A percentile compares a stretch with the other conserved stretches of the same genome.
Evolutionary conservation across 1,139 yeast species (phyloP).

Genomic region (Suhomyces guaymorum): DNA sequence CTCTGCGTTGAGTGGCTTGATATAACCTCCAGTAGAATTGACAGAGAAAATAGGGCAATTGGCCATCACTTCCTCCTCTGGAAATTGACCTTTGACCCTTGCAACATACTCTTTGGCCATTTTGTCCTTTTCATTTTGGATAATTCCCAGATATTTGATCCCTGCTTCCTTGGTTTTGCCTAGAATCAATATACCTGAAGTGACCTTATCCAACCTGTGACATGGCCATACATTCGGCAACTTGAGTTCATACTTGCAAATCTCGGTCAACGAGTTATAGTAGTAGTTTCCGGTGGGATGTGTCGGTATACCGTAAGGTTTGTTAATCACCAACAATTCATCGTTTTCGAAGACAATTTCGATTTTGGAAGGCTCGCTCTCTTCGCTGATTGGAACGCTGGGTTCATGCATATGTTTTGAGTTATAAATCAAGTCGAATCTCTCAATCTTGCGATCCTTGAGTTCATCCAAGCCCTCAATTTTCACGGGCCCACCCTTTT

Average conservation of each 20-base stretch:
- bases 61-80: slow-evolving; percentile 27
- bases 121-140: slow-evolving; percentile 36
- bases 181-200: slow-evolving; percentile 70
- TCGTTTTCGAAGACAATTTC: slow-evolving; percentile 47
- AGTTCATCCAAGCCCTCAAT: slow-evolving; percentile 28
- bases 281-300: slow-evolving; percentile 74
- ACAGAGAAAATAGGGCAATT: slow-evolving; percentile 41
- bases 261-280: slow-evolving; percentile 62
- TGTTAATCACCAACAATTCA: slow-evolving; percentile 59
- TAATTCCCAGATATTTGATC: slow-evolving; percentile 40
- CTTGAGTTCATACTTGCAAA: slow-evolving; percentile 44
- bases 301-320: slow-evolving; percentile 77
- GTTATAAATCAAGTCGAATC: slow-evolving; percentile 53
- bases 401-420: slow-evolving; percentile 66
- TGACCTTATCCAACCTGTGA: slow-evolving; percentile 70
- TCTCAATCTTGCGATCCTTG: slow-evolving; percentile 27
- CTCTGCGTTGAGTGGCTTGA: slow-evolving; percentile 32
- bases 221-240: slow-evolving; percentile 52
- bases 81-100: slow-evolving; percentile 58
- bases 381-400: slow-evolving; percentile 38
- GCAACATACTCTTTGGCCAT: slow-evolving; percentile 59
- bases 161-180: slow-evolving; percentile 52
- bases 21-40: slow-evolving; percentile 38
- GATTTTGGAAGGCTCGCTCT: slow-evolving; percentile 11
- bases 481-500: slow-evolving; percentile 18